These are phyloP conservation scores for Pleurotus eryngii DNA, from an alignment of 768 basidiomycete species.

Conservation along the genomic window DNA sequence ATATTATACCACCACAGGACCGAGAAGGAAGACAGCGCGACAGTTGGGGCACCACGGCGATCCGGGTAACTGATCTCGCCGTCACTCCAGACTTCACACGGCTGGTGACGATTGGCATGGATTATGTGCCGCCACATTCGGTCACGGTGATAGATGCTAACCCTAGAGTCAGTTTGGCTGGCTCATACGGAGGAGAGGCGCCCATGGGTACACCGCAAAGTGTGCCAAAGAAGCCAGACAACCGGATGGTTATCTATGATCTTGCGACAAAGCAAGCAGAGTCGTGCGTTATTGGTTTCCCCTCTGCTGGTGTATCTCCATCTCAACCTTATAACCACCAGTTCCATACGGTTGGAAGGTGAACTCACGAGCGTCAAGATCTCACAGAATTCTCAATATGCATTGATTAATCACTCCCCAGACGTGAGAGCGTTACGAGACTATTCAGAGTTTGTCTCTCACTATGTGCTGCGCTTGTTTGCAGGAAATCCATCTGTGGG, in stretches of 20 bases:
- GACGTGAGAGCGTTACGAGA: constrained; percentile 53
- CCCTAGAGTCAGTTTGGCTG: constrained; percentile 14
- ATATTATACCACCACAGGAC: constrained; percentile 45
- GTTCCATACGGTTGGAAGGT: constrained; percentile 65
- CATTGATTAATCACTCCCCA: constrained; percentile 83
- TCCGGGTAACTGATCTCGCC: constrained; percentile 85
- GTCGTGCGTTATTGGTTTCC: constrained; percentile 45
- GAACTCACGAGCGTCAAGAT: constrained; percentile 88
- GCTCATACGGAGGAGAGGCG: constrained; percentile 33
- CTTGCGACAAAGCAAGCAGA: constrained; percentile 63
- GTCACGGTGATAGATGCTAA: constrained; percentile 1
- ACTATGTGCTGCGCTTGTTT: constrained; percentile 14
- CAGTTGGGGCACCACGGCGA: constrained; percentile 63
- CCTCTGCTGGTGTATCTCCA: constrained; percentile 1
- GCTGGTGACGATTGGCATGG: constrained; percentile 83
- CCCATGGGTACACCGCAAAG: constrained; percentile 22
- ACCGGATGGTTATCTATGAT: constrained; percentile 77
- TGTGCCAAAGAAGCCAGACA: constrained; percentile 37
- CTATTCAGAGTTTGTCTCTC: constrained; percentile 10
- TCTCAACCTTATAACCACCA: constrained; percentile 20
- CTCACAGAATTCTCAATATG: constrained; percentile 82
- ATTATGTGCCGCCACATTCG: constrained; percentile 18
- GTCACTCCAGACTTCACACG: constrained; percentile 82
- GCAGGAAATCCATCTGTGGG: constrained; percentile 90
- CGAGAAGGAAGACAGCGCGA: constrained; percentile 66